These are phyloP conservation scores for Apiospora arundinis DNA, from an alignment of 2,329 filamentous ascomycete species.

Conservation along the genomic window DNA sequence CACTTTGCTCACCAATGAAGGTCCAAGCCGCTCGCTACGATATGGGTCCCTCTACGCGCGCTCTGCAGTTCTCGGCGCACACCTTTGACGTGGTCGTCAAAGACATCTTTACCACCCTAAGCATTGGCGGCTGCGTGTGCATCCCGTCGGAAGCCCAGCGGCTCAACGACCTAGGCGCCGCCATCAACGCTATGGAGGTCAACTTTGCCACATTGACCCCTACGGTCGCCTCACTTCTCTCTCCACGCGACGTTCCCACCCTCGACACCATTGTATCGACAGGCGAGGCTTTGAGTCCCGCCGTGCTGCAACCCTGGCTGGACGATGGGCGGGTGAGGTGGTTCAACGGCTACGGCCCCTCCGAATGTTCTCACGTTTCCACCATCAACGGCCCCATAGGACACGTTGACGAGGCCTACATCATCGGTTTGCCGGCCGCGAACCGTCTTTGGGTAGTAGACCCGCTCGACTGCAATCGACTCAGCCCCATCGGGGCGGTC, in stretches of 20 bases:
- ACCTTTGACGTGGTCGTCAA: constrained; percentile 2
- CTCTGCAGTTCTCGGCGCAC: neutral
- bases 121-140: neutral
- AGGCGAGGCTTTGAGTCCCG: neutral
- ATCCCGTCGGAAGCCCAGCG: constrained; percentile 11
- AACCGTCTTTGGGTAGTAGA: constrained; percentile 1
- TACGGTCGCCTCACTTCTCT: neutral
- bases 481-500: constrained; percentile 4
- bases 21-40: too few relatives aligned
- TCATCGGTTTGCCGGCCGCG: neutral
- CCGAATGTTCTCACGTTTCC: neutral
- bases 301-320: neutral
- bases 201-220: constrained; percentile 8
- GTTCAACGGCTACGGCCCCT: constrained; percentile 2
- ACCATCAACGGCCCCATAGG: neutral
- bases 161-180: constrained; percentile 2
- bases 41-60: too few relatives aligned
- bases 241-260: neutral
- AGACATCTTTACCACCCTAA: constrained; percentile 15
- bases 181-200: neutral
- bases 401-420: neutral
- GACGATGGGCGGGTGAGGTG: neutral
- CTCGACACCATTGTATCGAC: neutral
- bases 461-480: neutral
- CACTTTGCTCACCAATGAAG: too few relatives aligned